phyloP scores from a whole-genome alignment of 768 basidiomycete species.

The Brasilioporus rufonigricans region DNA sequence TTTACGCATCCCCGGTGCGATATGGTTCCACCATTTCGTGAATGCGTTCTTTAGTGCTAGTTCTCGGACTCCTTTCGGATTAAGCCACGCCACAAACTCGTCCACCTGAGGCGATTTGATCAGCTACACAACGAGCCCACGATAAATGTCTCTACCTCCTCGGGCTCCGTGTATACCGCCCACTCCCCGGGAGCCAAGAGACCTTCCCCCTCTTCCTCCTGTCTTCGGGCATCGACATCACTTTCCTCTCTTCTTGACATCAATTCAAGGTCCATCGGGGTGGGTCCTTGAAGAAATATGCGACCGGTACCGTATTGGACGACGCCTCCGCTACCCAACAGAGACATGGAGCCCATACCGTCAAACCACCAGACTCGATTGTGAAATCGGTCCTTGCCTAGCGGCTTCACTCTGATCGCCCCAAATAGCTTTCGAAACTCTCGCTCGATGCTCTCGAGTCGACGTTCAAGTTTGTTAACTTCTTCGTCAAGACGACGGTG shows the following conservation, averaged over 20 bases:
- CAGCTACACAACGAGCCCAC: not conserved
- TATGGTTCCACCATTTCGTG: conserved; percentile 81
- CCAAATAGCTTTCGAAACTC: conserved; percentile 91
- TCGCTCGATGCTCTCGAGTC: conserved; percentile 84
- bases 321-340: conserved; percentile 75
- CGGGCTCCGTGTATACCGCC: conserved; percentile 85
- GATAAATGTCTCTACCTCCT: conserved; percentile 60
- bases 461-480: conserved; percentile 74
- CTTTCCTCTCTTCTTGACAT: conserved; percentile 55
- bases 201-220: conserved; percentile 80
- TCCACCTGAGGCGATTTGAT: conserved; percentile 55
- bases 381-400: conserved; percentile 92
- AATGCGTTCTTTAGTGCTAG: conserved; percentile 72
- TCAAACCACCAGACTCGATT: conserved; percentile 99
- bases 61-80: conserved; percentile 89
- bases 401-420: conserved; percentile 79
- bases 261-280: conserved; percentile 75
- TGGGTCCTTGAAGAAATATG: conserved; percentile 91
- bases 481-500: conserved; percentile 86
- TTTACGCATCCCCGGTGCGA: conserved; percentile 75
- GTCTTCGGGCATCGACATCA: conserved; percentile 55
- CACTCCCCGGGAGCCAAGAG: conserved; percentile 77
- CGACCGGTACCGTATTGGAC: conserved; percentile 87
- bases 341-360: conserved; percentile 82
- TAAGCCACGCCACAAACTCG: conserved; percentile 84